Percentiles rank a stretch among this genome's conserved stretches.
Conservation (phyloP, 2,329 filamentous ascomycete species). For the Arthrobotrys musiformis region DNA sequence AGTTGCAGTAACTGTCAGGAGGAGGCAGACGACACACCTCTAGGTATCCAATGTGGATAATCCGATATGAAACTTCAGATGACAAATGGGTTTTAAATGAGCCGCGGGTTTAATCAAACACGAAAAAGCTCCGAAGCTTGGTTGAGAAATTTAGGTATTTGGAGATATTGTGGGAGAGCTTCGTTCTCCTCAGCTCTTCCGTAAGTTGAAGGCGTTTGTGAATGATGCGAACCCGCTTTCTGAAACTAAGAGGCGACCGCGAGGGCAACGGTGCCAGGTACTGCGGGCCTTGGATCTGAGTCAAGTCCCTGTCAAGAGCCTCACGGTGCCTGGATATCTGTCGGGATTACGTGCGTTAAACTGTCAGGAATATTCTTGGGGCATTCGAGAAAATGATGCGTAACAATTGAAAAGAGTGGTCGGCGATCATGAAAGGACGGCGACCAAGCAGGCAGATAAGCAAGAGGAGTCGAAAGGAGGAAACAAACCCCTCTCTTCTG, state of each 20-base stretch:
- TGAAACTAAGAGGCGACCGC: conserved; percentile 37
- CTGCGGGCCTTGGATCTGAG: conserved; percentile 46
- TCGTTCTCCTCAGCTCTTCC: conserved; percentile 35
- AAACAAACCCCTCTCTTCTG: conserved; percentile 54
- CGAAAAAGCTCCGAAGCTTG: conserved; percentile 21
- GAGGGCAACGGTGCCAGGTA: conserved; percentile 41
- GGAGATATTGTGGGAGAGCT: conserved; percentile 23
- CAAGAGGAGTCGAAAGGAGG: conserved; percentile 48
- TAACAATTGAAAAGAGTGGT: conserved; percentile 56
- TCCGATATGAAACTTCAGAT: conserved; percentile 31
- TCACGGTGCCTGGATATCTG: conserved; percentile 52
- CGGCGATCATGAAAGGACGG: conserved; percentile 56
- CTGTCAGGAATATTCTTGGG: conserved; percentile 49
- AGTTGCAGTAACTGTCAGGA: conserved; percentile 34
- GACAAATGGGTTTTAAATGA: conserved; percentile 47
- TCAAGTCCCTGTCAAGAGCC: conserved; percentile 55
- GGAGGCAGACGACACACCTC: conserved; percentile 50
- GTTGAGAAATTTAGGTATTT: conserved; percentile 26
- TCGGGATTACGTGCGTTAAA: conserved; percentile 56
- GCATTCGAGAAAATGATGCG: conserved; percentile 54
- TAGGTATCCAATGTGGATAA: conserved; percentile 23
- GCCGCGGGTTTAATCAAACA: conserved; percentile 21
- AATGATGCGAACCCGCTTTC: conserved; percentile 53
- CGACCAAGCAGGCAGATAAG: conserved; percentile 55
- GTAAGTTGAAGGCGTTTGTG: conserved; percentile 35